Percentiles rank a stretch among this genome's conserved stretches.
phyloP scores from a whole-genome alignment of 176 grass and related monocot genomes.

The Lolium multiflorum region DNA sequence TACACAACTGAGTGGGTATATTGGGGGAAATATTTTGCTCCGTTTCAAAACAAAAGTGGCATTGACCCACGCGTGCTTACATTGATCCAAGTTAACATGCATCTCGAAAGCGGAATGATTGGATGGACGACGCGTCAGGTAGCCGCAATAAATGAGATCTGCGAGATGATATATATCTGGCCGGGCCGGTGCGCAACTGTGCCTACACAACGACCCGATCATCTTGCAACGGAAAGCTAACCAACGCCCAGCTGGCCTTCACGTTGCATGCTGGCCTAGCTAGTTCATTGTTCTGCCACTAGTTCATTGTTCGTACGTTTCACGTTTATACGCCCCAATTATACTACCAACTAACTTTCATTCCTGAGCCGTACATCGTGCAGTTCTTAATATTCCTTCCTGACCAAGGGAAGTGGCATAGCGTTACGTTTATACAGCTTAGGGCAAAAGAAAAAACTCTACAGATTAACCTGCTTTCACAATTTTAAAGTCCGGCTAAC shows the following conservation, averaged over 20 bases:
- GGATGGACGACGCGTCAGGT: neutral
- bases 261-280: slow-evolving; percentile 43
- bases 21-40: too few relatives aligned
- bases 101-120: neutral
- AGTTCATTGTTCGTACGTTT: neutral
- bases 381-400: neutral
- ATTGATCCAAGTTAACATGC: neutral
- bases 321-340: neutral
- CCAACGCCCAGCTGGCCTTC: slow-evolving; percentile 52
- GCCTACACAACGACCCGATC: neutral
- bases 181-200: neutral
- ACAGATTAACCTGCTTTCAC: too few relatives aligned
- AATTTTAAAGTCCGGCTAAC: too few relatives aligned
- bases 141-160: neutral
- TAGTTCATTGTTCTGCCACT: neutral
- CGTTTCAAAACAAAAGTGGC: too few relatives aligned
- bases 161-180: neutral
- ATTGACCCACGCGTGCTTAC: neutral
- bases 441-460: too few relatives aligned
- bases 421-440: too few relatives aligned
- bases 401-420: neutral
- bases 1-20: too few relatives aligned
- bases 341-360: neutral
- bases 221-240: slow-evolving; percentile 41
- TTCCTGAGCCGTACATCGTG: neutral